phyloP scores from a whole-genome alignment of 2,329 filamentous ascomycete species.

The Pseudogymnoascus pannorum region DNA sequence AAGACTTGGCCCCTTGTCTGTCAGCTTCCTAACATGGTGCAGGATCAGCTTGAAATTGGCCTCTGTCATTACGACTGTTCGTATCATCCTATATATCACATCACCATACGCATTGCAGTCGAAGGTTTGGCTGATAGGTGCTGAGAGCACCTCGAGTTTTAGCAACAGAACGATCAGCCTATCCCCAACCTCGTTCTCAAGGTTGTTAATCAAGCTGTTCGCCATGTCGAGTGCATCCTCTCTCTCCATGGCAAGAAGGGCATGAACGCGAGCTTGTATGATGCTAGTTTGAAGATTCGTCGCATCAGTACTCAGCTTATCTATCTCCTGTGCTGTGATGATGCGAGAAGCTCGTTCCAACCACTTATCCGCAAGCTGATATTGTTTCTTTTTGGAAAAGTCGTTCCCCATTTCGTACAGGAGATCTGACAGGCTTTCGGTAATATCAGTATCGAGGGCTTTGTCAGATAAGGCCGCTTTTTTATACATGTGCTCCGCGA shows the following conservation, averaged over 20 bases:
- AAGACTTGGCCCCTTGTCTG: conserved; percentile 43
- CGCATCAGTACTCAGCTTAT: conserved; percentile 50
- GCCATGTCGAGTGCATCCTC: conserved; percentile 43
- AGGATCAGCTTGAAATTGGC: conserved; percentile 59
- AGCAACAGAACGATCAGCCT: conserved; percentile 60
- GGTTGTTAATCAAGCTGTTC: conserved; percentile 46
- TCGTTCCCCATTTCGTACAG: conserved; percentile 66
- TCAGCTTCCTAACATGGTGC: conserved; percentile 59
- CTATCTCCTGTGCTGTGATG: conserved; percentile 47
- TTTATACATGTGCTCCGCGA: conserved; percentile 70
- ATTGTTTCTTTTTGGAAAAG: conserved; percentile 45
- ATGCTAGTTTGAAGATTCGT: conserved; percentile 60
- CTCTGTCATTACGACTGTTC: conserved; percentile 51
- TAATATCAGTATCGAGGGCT: conserved; percentile 39
- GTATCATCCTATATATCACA: conserved; percentile 56
- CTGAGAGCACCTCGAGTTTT: conserved; percentile 58
- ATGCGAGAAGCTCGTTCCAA: conserved; percentile 58
- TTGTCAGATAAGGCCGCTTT: conserved; percentile 43
- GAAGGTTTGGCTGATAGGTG: conserved; percentile 39
- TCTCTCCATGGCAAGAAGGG: conserved; percentile 42
- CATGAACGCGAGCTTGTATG: conserved; percentile 54
- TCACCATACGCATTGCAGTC: conserved; percentile 41
- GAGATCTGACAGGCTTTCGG: conserved; percentile 58
- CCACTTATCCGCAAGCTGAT: conserved; percentile 59
- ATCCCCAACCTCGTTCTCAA: conserved; percentile 53